These are phyloP conservation scores for Allium cepa DNA, from an alignment of 106 monocot genomes.

Conservation along the genomic window DNA sequence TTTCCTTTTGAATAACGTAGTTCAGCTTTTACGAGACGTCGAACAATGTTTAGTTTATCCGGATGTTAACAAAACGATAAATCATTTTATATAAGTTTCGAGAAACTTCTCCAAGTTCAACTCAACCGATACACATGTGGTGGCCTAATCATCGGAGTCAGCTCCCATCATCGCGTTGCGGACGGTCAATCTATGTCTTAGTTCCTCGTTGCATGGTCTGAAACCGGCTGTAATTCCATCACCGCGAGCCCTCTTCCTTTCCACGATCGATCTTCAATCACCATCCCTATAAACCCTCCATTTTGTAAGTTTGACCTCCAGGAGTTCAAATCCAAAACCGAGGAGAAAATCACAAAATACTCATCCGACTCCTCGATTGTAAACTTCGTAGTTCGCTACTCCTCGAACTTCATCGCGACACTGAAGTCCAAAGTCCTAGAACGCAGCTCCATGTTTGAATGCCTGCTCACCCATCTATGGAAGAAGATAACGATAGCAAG, in stretches of 20 bases:
- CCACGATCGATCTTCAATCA: constrained; percentile 7
- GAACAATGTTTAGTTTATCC: no score
- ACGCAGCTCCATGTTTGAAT: constrained; percentile 44
- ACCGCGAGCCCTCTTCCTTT: constrained; percentile 2
- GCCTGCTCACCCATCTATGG: constrained; percentile 56
- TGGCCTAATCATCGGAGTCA: constrained; percentile 32
- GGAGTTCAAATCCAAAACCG: constrained; percentile 21
- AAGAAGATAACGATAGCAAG: constrained; percentile 41
- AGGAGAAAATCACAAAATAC: no score
- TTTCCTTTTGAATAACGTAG: neutral
- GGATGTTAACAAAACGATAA: neutral
- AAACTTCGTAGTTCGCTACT: constrained; percentile 11
- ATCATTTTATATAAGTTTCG: constrained; percentile 1
- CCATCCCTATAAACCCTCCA: constrained; percentile 5
- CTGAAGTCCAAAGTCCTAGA: constrained; percentile 8
- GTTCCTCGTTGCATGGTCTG: constrained; percentile 30
- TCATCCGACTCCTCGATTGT: neutral
- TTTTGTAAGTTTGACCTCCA: constrained; percentile 26
- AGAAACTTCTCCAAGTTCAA: constrained; percentile 25
- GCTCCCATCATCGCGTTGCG: constrained; percentile 39
- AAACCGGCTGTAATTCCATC: constrained; percentile 10
- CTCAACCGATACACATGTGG: constrained; percentile 46
- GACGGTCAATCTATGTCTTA: constrained; percentile 52
- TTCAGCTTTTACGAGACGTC: no score
- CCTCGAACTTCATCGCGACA: constrained; percentile 17